Evolutionary conservation across 176 grass and related monocot species (phyloP), one percentile per base, ranked within the genome.

Genomic region (Oryza coarctata): DNA sequence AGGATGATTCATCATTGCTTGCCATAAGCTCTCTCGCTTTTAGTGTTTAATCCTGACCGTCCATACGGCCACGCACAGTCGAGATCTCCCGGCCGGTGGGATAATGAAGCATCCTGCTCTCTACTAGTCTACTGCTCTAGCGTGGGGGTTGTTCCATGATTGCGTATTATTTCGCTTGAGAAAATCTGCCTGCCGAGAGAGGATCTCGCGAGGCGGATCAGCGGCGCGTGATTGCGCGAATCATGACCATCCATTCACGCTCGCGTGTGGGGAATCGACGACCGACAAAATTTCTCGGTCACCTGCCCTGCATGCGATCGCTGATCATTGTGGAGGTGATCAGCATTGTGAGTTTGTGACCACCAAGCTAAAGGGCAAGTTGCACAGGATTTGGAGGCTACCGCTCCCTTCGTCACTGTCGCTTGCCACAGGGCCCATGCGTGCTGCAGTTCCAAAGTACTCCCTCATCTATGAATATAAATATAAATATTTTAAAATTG

Each of bases 221-320:
- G 68, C 25, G 41, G 80, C 74, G 62, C 70, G 64, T 71, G 76
- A 89, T 81, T 76, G 71, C 65, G 6, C 20, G 65, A 12, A 80
- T 65, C 52, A 81, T 85, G 71, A 5, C 30, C 70, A 15, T 80
- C 74, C 72, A 62, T 5, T 41, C 82, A 81, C 76, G 62, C 62
- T 22, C 57, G 18, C 69, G 40, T 25, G 22, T 1, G 55, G 49
- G 31, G 11, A n/a, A 32, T 52, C 70, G 30, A 80, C 76, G 86
- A 28, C 76, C 38, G 39, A 55, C 82, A 80, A 9, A 8, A 0
- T 64, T 49, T 36, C 69, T 80, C 29, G 7, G 64, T 60, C 22
- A 25, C 47, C 17, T 31, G 35, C n/a, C 12, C 29, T 27, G 28
- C 28, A 55, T 28, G n/a, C 27, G 4, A n/a, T 40, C 26, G 2